A percentile compares a stretch with the other conserved stretches of the same genome.
These are phyloP conservation scores for Cryptosporidium felis DNA, from an alignment of 169 alveolate genomes.

Conservation along the genomic window DNA sequence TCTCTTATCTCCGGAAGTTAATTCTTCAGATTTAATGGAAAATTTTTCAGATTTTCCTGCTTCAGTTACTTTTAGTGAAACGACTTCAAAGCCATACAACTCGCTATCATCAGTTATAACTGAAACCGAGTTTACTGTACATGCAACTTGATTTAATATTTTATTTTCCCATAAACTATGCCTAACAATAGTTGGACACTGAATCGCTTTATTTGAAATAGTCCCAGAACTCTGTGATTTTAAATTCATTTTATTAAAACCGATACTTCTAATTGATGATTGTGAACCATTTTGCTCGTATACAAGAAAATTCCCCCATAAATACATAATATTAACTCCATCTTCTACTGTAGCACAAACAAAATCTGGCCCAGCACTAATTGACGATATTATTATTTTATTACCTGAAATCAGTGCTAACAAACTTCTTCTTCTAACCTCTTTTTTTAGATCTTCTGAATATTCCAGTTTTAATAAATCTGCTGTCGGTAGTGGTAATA, in stretches of 20 bases:
- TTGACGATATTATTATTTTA: constrained; percentile 47
- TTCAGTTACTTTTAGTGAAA: constrained; percentile 35
- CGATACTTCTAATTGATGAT: constrained; percentile 23
- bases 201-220: constrained; percentile 38
- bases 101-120: constrained; percentile 69
- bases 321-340: constrained; percentile 64
- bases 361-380: constrained; percentile 70
- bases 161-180: constrained; percentile 63
- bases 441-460: constrained; percentile 39
- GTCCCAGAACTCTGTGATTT: constrained; percentile 10
- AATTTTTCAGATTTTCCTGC: constrained; percentile 58
- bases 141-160: constrained; percentile 57
- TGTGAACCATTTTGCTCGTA: constrained; percentile 17
- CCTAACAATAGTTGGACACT: constrained; percentile 69
- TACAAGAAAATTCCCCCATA: constrained; percentile 65
- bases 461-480: constrained; percentile 39
- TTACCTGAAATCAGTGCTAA: constrained; percentile 44
- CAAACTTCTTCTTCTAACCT: constrained; percentile 65
- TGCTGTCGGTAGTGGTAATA: constrained; percentile 37
- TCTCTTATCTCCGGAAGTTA: not conserved
- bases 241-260: constrained; percentile 10
- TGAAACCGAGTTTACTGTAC: constrained; percentile 61
- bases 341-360: constrained; percentile 66
- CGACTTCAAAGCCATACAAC: constrained; percentile 50
- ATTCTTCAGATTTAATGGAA: not conserved